These are phyloP conservation scores for Fusarium begoniae DNA, from an alignment of 2,329 filamentous ascomycete species.

Conservation along the genomic window DNA sequence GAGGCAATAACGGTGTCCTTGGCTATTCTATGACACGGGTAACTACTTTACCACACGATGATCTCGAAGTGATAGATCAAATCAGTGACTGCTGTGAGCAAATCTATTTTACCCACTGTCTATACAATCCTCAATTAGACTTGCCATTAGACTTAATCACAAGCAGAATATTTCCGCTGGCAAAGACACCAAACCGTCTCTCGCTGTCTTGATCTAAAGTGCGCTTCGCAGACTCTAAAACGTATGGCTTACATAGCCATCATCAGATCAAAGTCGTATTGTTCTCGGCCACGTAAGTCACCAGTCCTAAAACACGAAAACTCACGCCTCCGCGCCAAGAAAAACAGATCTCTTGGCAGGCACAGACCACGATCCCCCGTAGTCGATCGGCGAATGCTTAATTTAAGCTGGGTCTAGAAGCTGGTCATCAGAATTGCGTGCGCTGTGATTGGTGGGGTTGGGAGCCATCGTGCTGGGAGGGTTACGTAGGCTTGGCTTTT, in stretches of 20 bases:
- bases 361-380: neutral
- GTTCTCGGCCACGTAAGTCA: neutral
- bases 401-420: neutral
- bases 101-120: accelerated
- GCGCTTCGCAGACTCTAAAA: neutral
- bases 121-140: neutral
- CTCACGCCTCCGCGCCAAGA: neutral
- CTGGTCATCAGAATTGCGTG: neutral
- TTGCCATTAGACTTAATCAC: neutral
- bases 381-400: neutral
- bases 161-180: too few species aligned
- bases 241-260: neutral
- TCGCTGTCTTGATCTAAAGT: neutral
- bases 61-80: accelerated
- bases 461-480: neutral
- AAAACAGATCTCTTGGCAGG: neutral
- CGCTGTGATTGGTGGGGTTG: neutral
- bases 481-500: neutral
- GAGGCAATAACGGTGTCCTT: accelerated
- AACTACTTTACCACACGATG: too few species aligned
- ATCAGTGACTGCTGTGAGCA: accelerated
- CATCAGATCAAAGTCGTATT: neutral
- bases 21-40: accelerated
- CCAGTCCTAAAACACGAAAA: neutral
- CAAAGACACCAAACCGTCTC: accelerated